Evolutionary conservation across 331 rosid species (phyloP).

Genomic region (Quercus lobata): DNA sequence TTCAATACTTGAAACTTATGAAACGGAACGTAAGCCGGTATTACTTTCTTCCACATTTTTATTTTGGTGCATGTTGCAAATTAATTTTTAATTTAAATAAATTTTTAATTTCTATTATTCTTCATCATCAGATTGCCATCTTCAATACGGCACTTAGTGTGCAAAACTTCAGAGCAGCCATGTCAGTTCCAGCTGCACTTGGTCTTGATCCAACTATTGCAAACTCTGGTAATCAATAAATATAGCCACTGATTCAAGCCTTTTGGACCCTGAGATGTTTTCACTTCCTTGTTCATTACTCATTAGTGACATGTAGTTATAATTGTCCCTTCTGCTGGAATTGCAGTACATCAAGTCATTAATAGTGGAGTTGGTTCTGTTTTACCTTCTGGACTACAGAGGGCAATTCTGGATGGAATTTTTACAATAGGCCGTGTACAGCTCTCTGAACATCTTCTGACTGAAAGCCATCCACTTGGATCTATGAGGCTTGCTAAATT

Average conservation of each 20-base stretch:
- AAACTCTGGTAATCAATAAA: constrained; percentile 54
- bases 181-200: constrained; percentile 91
- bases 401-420: constrained; percentile 73
- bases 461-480: constrained; percentile 79
- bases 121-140: constrained; percentile 60
- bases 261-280: constrained; percentile 2
- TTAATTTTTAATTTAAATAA: constrained; percentile 12
- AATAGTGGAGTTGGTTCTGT: constrained; percentile 58
- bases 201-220: constrained; percentile 92
- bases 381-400: constrained; percentile 72
- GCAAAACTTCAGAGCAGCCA: constrained; percentile 85
- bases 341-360: constrained; percentile 71
- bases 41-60: constrained; percentile 22
- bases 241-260: background rate
- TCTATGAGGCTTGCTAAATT: constrained; percentile 73
- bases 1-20: constrained; percentile 71
- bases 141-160: constrained; percentile 79
- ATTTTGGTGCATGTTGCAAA: background rate
- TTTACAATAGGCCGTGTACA: constrained; percentile 81
- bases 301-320: constrained; percentile 1
- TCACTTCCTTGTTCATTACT: constrained; percentile 1
- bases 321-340: constrained; percentile 13
- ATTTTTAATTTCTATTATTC: constrained; percentile 9
- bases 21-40: constrained; percentile 88
- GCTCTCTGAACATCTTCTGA: constrained; percentile 62